A percentile compares a stretch with the other conserved stretches of the same genome.
Evolutionary conservation across 306 rosid species (phyloP).

Genomic region (Cucurbita pepo): DNA sequence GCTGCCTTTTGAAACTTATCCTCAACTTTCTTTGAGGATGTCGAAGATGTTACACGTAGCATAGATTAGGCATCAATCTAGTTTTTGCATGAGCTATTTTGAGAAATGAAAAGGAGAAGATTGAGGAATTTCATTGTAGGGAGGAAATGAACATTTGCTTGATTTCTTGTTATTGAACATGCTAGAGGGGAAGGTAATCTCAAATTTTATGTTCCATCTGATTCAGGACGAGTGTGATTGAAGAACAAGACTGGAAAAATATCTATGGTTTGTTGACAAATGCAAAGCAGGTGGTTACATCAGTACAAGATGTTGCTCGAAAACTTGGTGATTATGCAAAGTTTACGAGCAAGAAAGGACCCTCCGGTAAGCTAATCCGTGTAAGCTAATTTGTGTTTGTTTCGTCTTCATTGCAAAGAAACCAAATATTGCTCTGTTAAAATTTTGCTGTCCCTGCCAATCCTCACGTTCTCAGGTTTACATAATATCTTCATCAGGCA

Average conservation of each 20-base stretch:
- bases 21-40: neutral
- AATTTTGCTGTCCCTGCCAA: neutral
- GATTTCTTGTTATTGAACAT: neutral
- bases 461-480: neutral
- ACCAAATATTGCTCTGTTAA: neutral
- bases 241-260: slow-evolving; percentile 75
- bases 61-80: neutral
- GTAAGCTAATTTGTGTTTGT: neutral
- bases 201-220: slow-evolving; percentile 4
- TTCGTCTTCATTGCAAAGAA: neutral
- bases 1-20: neutral
- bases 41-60: neutral
- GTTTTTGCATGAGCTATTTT: neutral
- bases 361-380: slow-evolving; percentile 25
- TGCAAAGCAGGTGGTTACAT: slow-evolving; percentile 72
- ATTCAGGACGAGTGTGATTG: slow-evolving; percentile 57
- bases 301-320: slow-evolving; percentile 73
- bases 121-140: neutral
- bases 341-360: slow-evolving; percentile 31
- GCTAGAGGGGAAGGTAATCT: slow-evolving; percentile 10
- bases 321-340: slow-evolving; percentile 71
- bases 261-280: slow-evolving; percentile 64
- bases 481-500: neutral
- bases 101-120: neutral
- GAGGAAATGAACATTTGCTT: neutral